A percentile compares a stretch with the other conserved stretches of the same genome.
These are phyloP conservation scores for Saccharomycopsis sp. DNA, from an alignment of 805 yeast genomes.

Conservation along the genomic window DNA sequence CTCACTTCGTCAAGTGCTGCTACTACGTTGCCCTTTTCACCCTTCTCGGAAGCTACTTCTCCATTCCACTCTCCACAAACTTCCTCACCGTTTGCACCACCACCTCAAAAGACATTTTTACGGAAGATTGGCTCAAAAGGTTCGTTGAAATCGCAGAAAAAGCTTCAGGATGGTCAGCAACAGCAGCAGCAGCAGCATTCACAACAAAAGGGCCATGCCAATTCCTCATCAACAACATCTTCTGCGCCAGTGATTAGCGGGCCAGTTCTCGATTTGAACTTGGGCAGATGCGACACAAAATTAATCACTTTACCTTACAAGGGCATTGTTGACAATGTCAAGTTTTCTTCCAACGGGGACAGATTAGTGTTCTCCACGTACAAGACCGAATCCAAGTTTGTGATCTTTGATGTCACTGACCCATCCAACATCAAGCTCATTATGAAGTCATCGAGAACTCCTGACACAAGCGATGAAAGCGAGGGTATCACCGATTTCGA, in stretches of 20 bases:
- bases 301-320: conserved; percentile 77
- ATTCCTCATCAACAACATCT: not conserved
- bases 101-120: conserved; percentile 2
- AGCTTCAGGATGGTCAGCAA: not conserved
- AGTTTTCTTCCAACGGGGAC: conserved; percentile 62
- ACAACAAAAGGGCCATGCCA: not conserved
- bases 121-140: conserved; percentile 11
- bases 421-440: conserved; percentile 55
- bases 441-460: conserved; percentile 55
- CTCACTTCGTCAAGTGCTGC: too few relatives aligned
- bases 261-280: conserved; percentile 14
- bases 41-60: conserved; percentile 1
- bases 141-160: conserved; percentile 9
- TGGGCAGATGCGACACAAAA: conserved; percentile 43
- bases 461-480: conserved; percentile 58
- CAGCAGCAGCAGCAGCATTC: not conserved
- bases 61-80: conserved; percentile 3
- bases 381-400: conserved; percentile 59
- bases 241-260: too few relatives aligned
- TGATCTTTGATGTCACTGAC: conserved; percentile 60
- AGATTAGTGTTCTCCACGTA: conserved; percentile 8
- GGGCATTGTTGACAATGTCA: conserved; percentile 69
- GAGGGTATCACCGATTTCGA: conserved; percentile 82
- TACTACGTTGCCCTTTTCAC: too few relatives aligned
- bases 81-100: not conserved